Percentiles rank a stretch among this genome's conserved stretches.
Conservation (phyloP, 2,329 filamentous ascomycete genomes). For the Trichoderma afroharzianum region DNA sequence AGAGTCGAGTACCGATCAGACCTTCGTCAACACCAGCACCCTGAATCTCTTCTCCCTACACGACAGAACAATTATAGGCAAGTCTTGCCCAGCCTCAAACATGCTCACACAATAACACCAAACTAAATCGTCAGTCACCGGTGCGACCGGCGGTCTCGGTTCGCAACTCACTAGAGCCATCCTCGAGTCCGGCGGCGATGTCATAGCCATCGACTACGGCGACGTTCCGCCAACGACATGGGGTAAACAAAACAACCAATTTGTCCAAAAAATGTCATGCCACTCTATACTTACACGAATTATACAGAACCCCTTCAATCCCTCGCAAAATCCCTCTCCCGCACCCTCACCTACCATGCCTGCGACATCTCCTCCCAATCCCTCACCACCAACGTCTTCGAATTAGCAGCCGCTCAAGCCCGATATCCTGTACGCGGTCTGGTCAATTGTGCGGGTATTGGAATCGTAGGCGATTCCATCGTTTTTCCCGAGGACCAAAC, state of each 20-base stretch:
- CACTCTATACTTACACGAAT: not conserved
- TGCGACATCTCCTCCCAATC: constrained; percentile 8
- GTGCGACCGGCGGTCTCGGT: constrained; percentile 12
- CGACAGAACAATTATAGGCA: constrained; percentile 13
- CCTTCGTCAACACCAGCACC: not conserved
- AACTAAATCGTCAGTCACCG: not conserved
- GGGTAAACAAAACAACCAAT: not conserved
- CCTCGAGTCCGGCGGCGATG: constrained; percentile 18
- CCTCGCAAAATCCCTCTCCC: constrained; percentile 6
- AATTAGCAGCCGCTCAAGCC: constrained; percentile 12
- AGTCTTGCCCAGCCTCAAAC: too few species aligned
- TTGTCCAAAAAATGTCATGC: not conserved
- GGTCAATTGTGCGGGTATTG: constrained; percentile 32
- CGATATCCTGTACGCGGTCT: constrained; percentile 30
- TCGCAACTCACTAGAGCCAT: constrained; percentile 12
- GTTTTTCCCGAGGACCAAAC: constrained; percentile 27
- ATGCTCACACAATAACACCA: not conserved
- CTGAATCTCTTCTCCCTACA: constrained; percentile 7
- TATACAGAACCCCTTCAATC: constrained; percentile 1
- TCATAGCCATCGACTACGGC: constrained; percentile 12
- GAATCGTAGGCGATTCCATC: constrained; percentile 25
- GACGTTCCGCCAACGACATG: not conserved
- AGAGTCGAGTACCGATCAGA: not conserved
- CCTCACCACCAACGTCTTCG: not conserved
- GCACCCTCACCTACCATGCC: not conserved